Conservation (phyloP, 169 alveolate genomes). For the Plasmodium chabaudi region DNA sequence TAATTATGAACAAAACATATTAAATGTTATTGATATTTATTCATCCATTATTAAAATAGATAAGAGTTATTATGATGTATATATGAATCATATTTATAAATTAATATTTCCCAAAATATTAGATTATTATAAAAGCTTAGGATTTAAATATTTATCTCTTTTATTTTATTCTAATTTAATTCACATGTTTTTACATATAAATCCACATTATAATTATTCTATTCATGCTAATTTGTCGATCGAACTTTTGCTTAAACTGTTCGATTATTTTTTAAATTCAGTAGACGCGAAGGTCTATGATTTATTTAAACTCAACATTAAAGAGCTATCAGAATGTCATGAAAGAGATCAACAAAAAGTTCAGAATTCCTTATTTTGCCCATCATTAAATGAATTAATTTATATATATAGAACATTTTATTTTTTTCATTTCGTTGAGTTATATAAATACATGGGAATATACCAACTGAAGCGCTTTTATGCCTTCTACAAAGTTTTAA, state of each 20-base stretch:
- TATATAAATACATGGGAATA: conserved; percentile 59
- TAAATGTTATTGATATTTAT: conserved; percentile 55
- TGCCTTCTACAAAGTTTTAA: conserved; percentile 30
- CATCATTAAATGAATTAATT: conserved; percentile 43
- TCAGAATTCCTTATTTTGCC: conserved; percentile 2
- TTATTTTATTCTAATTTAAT: conserved; percentile 75
- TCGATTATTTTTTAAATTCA: conserved; percentile 45
- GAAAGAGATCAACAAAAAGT: conserved; percentile 18
- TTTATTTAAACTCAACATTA: conserved; percentile 4
- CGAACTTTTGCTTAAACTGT: conserved; percentile 10
- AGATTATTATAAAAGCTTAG: conserved; percentile 39
- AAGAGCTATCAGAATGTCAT: conserved; percentile 18
- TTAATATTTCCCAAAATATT: conserved; percentile 19
- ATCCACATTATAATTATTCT: not conserved
- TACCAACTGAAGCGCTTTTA: conserved; percentile 41
- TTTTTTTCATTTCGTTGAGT: conserved; percentile 47
- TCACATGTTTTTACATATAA: conserved; percentile 52
- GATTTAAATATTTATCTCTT: conserved; percentile 59
- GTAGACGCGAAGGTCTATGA: conserved; percentile 37
- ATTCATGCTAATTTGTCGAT: conserved; percentile 35
- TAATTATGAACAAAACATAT: conserved; percentile 10
- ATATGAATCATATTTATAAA: conserved; percentile 30
- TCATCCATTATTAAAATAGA: conserved; percentile 54
- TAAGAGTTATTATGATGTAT: conserved; percentile 23
- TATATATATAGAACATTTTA: conserved; percentile 53